Base-by-base conservation (phyloP, 495 filamentous ascomycete species). In the Talaromyces proteolyticus region DNA sequence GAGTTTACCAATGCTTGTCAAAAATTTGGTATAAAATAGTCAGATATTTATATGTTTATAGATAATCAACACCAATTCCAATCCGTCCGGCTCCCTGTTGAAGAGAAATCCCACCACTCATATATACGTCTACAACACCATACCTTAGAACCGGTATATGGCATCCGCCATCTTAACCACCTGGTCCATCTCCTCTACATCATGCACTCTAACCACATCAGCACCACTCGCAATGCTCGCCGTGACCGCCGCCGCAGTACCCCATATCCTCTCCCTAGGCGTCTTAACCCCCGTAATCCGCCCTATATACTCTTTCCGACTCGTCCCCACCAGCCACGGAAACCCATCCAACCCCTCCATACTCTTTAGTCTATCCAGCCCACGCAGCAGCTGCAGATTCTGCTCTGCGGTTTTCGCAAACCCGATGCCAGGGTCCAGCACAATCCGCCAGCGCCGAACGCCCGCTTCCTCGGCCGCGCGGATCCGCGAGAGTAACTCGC, bases 131-230 rank as follows among this genome's bases (percentile, higher is more conserved):
- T 36, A 16, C 26, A 16, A 38, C 3, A 42, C 8, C 19, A 50
- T 40, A 41, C 20, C 42, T 64, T 54, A 55, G 21, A 63, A 63
- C 58, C 87, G 73, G 76, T 87, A 91, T 53, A 97, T 88, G 3
- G 90, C 92, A 78, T 96, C 92, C 7, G 89, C 86, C 79, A 98
- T 90, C 61, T 81, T 85, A 3, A 82, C 81, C 18, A 95, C 92
- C 69, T 90, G 79, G 57, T 70, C 77, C 93, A 96, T 98, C 74
- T 95, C 87, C 53, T 71, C 65, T 4, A 91, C 89, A 77, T 97
- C 93, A 77, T 98, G 93, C 21, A 98, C 93, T 51, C 93, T 74
- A 18, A 98, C 87, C 47, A 98, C 82, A 76, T 97, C 93, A 14
- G 91, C 93, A 3, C 93, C 93, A n/a, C 89, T 90, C 49, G 85